Conservation (phyloP, 2,329 filamentous ascomycete genomes). For the Metarhizium anisopliae region DNA sequence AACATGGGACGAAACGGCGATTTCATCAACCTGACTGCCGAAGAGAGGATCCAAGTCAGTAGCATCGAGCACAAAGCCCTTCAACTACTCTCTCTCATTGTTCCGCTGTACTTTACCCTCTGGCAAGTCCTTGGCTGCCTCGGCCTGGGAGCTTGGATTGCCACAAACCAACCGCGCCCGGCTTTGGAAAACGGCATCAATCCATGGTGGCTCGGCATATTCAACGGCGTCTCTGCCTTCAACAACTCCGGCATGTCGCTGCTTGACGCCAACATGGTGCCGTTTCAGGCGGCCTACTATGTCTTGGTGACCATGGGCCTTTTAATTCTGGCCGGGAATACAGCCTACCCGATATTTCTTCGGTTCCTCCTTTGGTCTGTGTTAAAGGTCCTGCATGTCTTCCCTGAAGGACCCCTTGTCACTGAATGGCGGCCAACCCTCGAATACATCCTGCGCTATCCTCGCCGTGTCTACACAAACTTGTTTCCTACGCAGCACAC, state of each 20-base stretch:
- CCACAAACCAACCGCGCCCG: slow-evolving; percentile 36
- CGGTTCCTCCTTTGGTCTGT: slow-evolving; percentile 48
- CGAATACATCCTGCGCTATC: slow-evolving; percentile 45
- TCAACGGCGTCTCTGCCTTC: slow-evolving; percentile 60
- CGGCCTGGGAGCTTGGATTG: slow-evolving; percentile 54
- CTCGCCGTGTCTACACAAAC: slow-evolving; percentile 51
- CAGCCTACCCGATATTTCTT: slow-evolving; percentile 55
- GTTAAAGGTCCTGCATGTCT: background rate
- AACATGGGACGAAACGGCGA: slow-evolving; percentile 41
- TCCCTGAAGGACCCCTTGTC: background rate
- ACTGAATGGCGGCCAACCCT: slow-evolving; percentile 38
- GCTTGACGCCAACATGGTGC: slow-evolving; percentile 56
- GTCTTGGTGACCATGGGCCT: slow-evolving; percentile 44
- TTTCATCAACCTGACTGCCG: slow-evolving; percentile 42
- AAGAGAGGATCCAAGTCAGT: slow-evolving; percentile 35
- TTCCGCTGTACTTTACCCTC: slow-evolving; percentile 50
- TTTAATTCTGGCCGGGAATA: slow-evolving; percentile 56
- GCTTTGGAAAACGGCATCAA: slow-evolving; percentile 48
- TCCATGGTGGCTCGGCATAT: slow-evolving; percentile 61
- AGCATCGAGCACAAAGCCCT: slow-evolving; percentile 50
- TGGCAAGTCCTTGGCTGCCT: slow-evolving; percentile 52
- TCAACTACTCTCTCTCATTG: slow-evolving; percentile 46
- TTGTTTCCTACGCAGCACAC: slow-evolving; percentile 56
- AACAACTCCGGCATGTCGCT: slow-evolving; percentile 65
- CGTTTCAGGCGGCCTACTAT: slow-evolving; percentile 45